phyloP scores from a whole-genome alignment of 2,329 filamentous ascomycete genomes.

The Trichoderma brevicompactum region DNA sequence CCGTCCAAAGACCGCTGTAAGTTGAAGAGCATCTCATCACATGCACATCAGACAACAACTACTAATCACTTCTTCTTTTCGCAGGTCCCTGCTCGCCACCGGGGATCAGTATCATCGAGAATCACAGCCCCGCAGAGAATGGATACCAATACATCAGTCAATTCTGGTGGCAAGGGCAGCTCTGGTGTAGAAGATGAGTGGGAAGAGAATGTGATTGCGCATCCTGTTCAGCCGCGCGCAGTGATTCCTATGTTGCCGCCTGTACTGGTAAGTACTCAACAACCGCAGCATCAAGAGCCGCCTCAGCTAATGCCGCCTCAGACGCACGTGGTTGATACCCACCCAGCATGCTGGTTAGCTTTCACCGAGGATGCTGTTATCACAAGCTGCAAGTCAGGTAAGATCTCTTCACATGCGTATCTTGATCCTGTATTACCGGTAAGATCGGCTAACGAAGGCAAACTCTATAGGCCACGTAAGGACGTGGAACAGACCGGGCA shows the following conservation, averaged over 20 bases:
- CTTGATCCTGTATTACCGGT: background rate
- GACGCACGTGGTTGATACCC: constrained; percentile 82
- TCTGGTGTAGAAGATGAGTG: constrained; percentile 64
- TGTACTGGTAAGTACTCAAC: constrained; percentile 70
- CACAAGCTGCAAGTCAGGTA: constrained; percentile 89
- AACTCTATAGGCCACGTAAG: constrained; percentile 67
- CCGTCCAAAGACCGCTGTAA: constrained; percentile 75
- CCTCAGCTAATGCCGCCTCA: constrained; percentile 41
- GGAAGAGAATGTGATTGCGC: constrained; percentile 66
- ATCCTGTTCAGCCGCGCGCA: constrained; percentile 83
- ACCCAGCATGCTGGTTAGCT: constrained; percentile 87
- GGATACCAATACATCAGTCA: constrained; percentile 65
- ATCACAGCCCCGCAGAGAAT: constrained; percentile 56
- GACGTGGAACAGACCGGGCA: constrained; percentile 69
- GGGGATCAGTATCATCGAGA: constrained; percentile 58
- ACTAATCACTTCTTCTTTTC: background rate
- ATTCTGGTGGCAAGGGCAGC: constrained; percentile 68
- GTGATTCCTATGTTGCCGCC: constrained; percentile 86
- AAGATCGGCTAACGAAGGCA: constrained; percentile 31
- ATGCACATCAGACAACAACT: background rate
- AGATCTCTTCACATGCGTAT: constrained; percentile 38
- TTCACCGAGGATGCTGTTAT: constrained; percentile 94
- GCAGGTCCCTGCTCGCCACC: constrained; percentile 44
- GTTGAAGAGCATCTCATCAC: constrained; percentile 41
- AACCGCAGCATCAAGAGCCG: background rate